phyloP scores from a whole-genome alignment of 1,284 basidiomycete species.

The Puccinia coronata region DNA sequence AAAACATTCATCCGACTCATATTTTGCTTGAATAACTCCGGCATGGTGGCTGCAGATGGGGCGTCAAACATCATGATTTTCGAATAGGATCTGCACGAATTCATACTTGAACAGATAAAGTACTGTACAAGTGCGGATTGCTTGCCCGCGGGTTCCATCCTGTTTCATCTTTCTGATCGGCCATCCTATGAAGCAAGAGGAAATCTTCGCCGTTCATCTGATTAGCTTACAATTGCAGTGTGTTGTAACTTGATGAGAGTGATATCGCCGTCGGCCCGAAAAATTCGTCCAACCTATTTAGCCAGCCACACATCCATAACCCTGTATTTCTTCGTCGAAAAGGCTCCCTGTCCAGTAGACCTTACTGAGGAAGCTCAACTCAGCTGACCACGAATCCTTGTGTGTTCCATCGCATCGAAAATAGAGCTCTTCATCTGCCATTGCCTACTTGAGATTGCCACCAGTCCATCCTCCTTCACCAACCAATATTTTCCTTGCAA shows the following conservation, averaged over 20 bases:
- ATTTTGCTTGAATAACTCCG: slow-evolving; percentile 24
- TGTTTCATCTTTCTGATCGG: neutral
- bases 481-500: slow-evolving; percentile 41
- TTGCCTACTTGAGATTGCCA: slow-evolving; percentile 25
- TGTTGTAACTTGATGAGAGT: neutral
- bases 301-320: slow-evolving; percentile 1
- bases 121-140: slow-evolving; percentile 16
- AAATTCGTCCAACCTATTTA: no score
- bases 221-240: neutral
- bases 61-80: neutral
- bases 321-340: neutral
- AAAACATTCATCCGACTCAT: neutral
- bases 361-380: neutral
- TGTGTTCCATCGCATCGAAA: neutral
- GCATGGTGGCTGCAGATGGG: slow-evolving; percentile 6
- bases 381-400: neutral
- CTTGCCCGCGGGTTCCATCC: neutral
- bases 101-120: neutral
- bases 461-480: slow-evolving; percentile 36
- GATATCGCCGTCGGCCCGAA: no score
- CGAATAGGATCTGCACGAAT: slow-evolving; percentile 21
- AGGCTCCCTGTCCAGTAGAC: neutral
- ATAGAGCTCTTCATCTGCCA: slow-evolving; percentile 44
- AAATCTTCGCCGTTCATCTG: slow-evolving; percentile 8
- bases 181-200: neutral